A percentile compares a stretch with the other conserved stretches of the same genome.
These are phyloP conservation scores for Chlorella sp. DNA, from an alignment of 139 green algal species.

Conservation along the genomic window DNA sequence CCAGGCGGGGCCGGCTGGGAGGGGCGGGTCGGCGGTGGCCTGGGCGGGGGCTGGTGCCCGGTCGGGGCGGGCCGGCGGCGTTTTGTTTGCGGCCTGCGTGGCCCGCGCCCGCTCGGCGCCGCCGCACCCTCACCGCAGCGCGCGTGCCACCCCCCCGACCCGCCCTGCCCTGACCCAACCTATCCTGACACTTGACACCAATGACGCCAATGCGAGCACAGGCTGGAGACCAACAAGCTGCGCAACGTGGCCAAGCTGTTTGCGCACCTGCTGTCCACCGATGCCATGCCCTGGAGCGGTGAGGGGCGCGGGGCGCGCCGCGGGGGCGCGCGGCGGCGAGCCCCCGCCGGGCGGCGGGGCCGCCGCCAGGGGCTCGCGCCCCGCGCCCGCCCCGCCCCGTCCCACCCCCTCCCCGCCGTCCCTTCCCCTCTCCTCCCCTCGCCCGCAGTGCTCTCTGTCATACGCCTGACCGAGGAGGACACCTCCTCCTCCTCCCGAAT, in stretches of 20 bases:
- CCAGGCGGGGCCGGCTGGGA: neutral
- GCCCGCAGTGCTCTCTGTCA: conserved; percentile 30
- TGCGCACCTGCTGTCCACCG: conserved; percentile 88
- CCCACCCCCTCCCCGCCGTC: neutral
- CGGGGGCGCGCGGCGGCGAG: too few species aligned
- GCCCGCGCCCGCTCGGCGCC: too few species aligned
- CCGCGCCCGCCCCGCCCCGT: too few species aligned
- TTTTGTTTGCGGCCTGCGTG: too few species aligned
- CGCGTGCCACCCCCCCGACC: too few species aligned
- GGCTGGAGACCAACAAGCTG: conserved; percentile 99
- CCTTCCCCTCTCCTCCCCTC: neutral
- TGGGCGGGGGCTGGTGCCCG: neutral
- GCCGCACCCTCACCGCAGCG: too few species aligned
- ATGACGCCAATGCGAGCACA: too few species aligned
- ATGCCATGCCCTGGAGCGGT: conserved; percentile 86
- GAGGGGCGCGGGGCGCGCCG: too few species aligned
- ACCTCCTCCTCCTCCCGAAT: conserved; percentile 97
- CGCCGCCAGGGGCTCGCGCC: too few species aligned
- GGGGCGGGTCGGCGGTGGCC: neutral
- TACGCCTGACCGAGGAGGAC: conserved; percentile 96
- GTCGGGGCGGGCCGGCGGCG: too few species aligned
- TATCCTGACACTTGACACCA: too few species aligned
- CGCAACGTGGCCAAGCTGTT: conserved; percentile 98
- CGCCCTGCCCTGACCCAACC: neutral
- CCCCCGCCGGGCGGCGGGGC: too few species aligned